Conservation (phyloP, 169 alveolate species). For the Prorocentrum cordatum region DNA sequence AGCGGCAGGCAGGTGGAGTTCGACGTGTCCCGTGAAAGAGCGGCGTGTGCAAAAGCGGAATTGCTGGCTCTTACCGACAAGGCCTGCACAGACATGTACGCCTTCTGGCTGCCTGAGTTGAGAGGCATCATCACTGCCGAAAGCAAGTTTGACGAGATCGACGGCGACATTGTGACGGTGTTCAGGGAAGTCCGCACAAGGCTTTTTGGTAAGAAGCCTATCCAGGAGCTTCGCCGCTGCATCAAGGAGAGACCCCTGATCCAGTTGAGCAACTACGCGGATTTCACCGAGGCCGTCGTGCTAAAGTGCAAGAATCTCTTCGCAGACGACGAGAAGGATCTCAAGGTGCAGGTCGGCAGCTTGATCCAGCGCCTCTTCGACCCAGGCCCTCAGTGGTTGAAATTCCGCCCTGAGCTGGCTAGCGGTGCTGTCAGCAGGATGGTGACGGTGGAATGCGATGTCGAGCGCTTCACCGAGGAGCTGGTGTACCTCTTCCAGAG, state of each 20-base stretch:
- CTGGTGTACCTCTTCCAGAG: too few species aligned
- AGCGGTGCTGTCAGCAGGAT: background rate
- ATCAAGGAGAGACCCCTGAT: background rate
- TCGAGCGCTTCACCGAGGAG: too few species aligned
- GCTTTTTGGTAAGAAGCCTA: background rate
- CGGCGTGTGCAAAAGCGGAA: too few species aligned
- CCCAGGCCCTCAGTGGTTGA: background rate
- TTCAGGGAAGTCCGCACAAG: background rate
- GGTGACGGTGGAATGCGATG: too few species aligned
- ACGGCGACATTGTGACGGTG: background rate
- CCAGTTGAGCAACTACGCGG: background rate
- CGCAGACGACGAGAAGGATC: background rate
- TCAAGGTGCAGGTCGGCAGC: background rate
- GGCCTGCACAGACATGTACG: background rate
- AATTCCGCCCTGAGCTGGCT: background rate
- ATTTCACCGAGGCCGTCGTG: background rate
- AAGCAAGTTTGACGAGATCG: background rate
- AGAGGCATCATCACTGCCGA: background rate
- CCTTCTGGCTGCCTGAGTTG: background rate
- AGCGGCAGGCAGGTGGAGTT: too few species aligned
- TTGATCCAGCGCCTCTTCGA: background rate
- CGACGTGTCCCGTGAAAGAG: too few species aligned
- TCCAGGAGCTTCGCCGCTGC: background rate
- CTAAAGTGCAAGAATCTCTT: background rate
- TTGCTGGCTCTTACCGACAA: background rate